Percentiles rank a stretch among this genome's conserved stretches.
phyloP scores from a whole-genome alignment of 129 eudicot species.

The Rutidosis leptorrhynchoides region DNA sequence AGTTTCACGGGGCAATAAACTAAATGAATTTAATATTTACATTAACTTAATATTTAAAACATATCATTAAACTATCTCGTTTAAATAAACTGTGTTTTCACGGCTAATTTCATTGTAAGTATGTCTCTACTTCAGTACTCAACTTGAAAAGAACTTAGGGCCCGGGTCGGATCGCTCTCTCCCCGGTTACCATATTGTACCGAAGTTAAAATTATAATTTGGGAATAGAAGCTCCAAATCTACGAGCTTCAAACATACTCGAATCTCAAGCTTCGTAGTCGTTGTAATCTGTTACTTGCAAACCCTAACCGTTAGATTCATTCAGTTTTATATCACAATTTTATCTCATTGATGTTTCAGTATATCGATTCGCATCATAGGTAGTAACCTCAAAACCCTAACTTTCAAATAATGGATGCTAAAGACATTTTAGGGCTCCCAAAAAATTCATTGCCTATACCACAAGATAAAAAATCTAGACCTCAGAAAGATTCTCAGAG shows the following conservation, averaged over 20 bases:
- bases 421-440: conserved; percentile 92
- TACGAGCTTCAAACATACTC: background rate
- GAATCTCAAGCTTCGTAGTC: background rate
- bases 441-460: conserved; percentile 44
- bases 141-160: too few species aligned
- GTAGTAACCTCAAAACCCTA: conserved; percentile 42
- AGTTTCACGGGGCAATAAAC: too few species aligned
- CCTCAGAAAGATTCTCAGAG: conserved; percentile 89
- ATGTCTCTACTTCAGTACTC: too few species aligned
- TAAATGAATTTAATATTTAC: too few species aligned
- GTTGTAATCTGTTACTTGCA: background rate
- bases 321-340: background rate
- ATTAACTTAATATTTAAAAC: too few species aligned
- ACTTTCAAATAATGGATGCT: conserved; percentile 61
- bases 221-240: background rate
- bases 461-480: conserved; percentile 73
- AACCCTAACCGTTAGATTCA: background rate
- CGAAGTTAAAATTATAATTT: too few species aligned
- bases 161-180: too few species aligned
- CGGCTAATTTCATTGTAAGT: too few species aligned
- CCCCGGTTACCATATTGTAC: too few species aligned
- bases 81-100: too few species aligned
- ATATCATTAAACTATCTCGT: too few species aligned
- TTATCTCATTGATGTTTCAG: background rate
- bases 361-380: background rate